Evolutionary conservation across 805 yeast species (phyloP), one percentile per base, ranked within the genome.

Genomic region (Hemisphaericaspora nanyangensis): DNA sequence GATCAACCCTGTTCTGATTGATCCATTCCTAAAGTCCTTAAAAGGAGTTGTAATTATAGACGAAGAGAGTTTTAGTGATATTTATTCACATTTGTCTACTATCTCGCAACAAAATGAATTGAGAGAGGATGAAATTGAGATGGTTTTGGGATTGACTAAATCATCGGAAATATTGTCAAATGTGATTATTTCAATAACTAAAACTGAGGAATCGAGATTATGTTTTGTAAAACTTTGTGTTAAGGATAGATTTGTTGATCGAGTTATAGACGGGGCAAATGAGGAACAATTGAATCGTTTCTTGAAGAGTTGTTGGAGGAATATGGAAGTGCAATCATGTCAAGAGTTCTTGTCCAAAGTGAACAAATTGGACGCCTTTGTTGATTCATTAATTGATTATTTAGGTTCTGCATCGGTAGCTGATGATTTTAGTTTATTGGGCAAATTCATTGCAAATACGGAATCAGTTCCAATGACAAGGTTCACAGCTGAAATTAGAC

Each of bases 71-170:
- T 50, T 37, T 35, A 51, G 56, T 4, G 56, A 55, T 3, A 51
- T 74, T 4, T 42, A 61, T 5, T 39, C 48, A 1, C 60, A 61
- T 30, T 42, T 77, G 11, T 53, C 56, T 17, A 29, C 45, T 3
- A 46, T 72, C 16, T 60, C 70, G 2, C 38, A 45, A 17, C 55
- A 54, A 18, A 40, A 43, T 7, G 43, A 42, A 10, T 44, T 59
- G 27, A 47, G 51, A 22, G 45, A 32, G 1, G 29, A 34, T 8
- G 13, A 17, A 12, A 13, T 33, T 5, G 35, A 33, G 16, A 26
- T 29, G 15, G 10, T 33, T 11, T 22, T 33, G 12, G 15, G 17
- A 33, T 17, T 34, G 7, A 34, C 31, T 13, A 8, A 13, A 7
- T 10, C 17, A 7, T 17, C 25, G 7, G 37, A 34, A 15, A 20